Conservation (phyloP, 768 basidiomycete genomes). For the Rhodosporidiobolus odoratus region DNA sequence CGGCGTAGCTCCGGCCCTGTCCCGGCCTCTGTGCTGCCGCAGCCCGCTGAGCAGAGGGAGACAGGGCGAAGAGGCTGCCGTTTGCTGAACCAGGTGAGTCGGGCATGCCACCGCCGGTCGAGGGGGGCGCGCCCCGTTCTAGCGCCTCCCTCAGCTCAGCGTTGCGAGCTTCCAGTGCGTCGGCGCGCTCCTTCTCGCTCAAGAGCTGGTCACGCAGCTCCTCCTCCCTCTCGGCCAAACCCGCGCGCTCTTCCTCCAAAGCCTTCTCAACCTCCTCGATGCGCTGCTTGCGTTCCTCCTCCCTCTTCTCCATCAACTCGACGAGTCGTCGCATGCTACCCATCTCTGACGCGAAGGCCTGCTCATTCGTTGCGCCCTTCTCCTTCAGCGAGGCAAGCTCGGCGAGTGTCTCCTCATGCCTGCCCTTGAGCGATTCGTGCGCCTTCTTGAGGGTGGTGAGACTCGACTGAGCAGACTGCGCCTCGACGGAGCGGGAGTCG, state of each 20-base stretch:
- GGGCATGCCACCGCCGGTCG: not conserved
- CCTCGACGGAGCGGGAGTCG: slow-evolving; percentile 65
- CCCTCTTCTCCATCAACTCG: slow-evolving; percentile 77
- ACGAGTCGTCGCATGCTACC: slow-evolving; percentile 69
- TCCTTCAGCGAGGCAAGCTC: slow-evolving; percentile 69
- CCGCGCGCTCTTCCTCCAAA: slow-evolving; percentile 67
- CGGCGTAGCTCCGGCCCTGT: slow-evolving; percentile 72
- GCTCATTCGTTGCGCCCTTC: slow-evolving; percentile 77
- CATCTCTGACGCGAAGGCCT: slow-evolving; percentile 71
- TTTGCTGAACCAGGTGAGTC: slow-evolving; percentile 47
- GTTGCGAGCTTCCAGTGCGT: slow-evolving; percentile 45
- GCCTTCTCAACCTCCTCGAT: slow-evolving; percentile 77
- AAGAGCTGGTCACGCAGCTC: slow-evolving; percentile 65
- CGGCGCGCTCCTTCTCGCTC: slow-evolving; percentile 62
- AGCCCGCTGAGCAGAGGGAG: slow-evolving; percentile 82
- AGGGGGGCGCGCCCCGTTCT: slow-evolving; percentile 25
- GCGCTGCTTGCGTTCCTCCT: slow-evolving; percentile 73
- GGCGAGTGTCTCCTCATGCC: slow-evolving; percentile 69
- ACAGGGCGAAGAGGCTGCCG: slow-evolving; percentile 55
- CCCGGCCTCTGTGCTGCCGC: slow-evolving; percentile 64
- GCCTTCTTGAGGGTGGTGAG: slow-evolving; percentile 69
- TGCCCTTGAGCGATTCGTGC: slow-evolving; percentile 64
- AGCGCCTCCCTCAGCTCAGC: slow-evolving; percentile 40
- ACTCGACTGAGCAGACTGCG: slow-evolving; percentile 61
- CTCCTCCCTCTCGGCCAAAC: slow-evolving; percentile 63